Evolutionary conservation across 2,329 filamentous ascomycete species (phyloP).

Genomic region (Rutstroemia sp.): DNA sequence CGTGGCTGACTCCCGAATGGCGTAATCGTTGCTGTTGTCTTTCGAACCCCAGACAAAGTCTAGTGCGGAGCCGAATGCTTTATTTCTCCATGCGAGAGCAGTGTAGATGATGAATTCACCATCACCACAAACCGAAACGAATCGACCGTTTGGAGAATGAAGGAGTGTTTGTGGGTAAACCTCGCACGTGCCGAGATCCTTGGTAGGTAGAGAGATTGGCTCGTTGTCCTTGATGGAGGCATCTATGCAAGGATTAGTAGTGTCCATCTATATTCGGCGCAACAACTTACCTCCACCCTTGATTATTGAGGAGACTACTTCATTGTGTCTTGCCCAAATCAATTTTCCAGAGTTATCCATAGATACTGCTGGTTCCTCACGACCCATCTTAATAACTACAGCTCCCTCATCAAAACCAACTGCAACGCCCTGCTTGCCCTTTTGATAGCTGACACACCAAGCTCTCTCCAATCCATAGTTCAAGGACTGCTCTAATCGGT

Average conservation of each 20-base stretch:
- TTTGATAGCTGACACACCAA: conserved; percentile 96
- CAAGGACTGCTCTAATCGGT: conserved; percentile 88
- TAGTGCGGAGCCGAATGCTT: conserved; percentile 89
- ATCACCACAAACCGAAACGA: conserved; percentile 84
- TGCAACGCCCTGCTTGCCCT: conserved; percentile 87
- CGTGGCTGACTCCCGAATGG: conserved; percentile 87
- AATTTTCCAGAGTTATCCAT: conserved; percentile 97
- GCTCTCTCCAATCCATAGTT: conserved; percentile 94
- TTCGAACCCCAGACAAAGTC: conserved; percentile 98
- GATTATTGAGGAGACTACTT: conserved; percentile 91
- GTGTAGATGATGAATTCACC: conserved; percentile 99
- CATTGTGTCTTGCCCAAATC: conserved; percentile 91
- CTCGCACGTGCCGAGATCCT: conserved; percentile 93
- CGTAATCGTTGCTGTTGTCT: conserved; percentile 97
- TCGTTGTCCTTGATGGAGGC: conserved; percentile 78
- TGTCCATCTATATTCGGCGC: background rate
- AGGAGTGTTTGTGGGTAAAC: conserved; percentile 91
- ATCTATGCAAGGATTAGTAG: conserved; percentile 45
- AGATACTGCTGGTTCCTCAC: conserved; percentile 93
- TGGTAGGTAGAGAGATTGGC: conserved; percentile 77
- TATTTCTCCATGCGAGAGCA: conserved; percentile 91
- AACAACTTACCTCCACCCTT: conserved; percentile 62
- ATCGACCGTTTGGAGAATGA: conserved; percentile 92
- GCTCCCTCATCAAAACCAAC: conserved; percentile 97
- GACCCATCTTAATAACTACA: conserved; percentile 94